Base-by-base conservation (phyloP, 306 rosid species). In the Castanea mollissima region DNA sequence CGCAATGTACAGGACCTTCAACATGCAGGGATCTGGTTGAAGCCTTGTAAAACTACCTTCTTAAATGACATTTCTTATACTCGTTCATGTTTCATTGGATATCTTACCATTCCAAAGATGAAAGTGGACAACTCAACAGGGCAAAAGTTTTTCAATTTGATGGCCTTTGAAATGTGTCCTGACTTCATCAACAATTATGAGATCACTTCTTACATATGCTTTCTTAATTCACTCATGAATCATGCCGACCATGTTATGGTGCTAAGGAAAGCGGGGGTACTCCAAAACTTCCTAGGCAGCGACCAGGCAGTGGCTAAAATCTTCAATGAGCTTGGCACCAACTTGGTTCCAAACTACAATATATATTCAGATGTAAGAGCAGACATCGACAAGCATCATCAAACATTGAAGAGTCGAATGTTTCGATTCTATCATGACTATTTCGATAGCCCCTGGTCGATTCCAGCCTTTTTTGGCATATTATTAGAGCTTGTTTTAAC, bases 101-200 rank as follows among this genome's bases (percentile, higher is more conserved):
- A 34, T 70, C 83, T 79, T 4, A 2, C 9, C 1, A 74, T 83
- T 29, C 86, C 83, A 32, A 64, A 18, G 31, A 27, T 72, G 4
- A 56, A 23, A 1, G 73, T 80, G 16, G 79, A 76, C 4, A 84
- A 80, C 67, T 71, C 78, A 4, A 71, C 55, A 5, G 16, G 73
- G 35, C 78, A 75, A 2, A 71, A 44, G 57, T 63, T 79, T n/a
- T 15, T 69, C 18, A 84, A 84, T 62, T 56, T 80, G 49, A 76
- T 73, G 44, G 84, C 87, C 38, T 84, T 60, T 13, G 74, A 84
- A 51, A 71, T 76, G 79, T 73, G 84, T 19, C 82, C 55, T 1
- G 84, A 76, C 52, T 55, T 71, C 69, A 5, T 25, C 13, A 76
- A 75, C 5, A 25, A 80, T 3, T 82, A 55, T 8, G 79, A 25